A percentile compares a stretch with the other conserved stretches of the same genome.
Conservation (phyloP, 208 protist species). For the Leishmania tarentolae region DNA sequence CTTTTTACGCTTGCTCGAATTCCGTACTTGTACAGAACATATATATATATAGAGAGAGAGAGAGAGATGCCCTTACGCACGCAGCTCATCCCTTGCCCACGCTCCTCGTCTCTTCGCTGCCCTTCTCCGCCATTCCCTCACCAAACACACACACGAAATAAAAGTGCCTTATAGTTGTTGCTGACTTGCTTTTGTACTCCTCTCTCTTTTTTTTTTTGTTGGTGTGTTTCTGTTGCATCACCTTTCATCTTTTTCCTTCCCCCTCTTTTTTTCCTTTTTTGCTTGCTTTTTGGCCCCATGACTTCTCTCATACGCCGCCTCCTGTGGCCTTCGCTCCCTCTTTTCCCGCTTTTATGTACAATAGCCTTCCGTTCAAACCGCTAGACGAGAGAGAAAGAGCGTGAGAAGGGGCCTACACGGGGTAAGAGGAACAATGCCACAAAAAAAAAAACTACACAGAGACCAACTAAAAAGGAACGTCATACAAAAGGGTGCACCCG, state of each 20-base stretch:
- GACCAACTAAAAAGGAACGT: background rate
- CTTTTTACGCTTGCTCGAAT: background rate
- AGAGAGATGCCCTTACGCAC: background rate
- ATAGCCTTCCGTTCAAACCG: background rate
- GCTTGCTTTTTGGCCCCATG: background rate
- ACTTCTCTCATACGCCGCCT: background rate
- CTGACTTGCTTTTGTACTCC: no score
- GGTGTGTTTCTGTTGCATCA: slow-evolving; percentile 7
- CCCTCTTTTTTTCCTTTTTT: slow-evolving; percentile 6
- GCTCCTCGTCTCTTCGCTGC: background rate
- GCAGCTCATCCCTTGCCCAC: background rate
- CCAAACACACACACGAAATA: background rate
- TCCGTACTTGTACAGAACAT: background rate
- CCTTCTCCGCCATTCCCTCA: no score
- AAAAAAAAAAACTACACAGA: background rate
- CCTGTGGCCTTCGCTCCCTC: background rate
- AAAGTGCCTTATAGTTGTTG: background rate
- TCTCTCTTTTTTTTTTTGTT: background rate
- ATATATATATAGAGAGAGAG: background rate
- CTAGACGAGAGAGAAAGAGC: background rate
- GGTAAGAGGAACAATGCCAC: background rate
- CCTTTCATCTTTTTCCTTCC: background rate
- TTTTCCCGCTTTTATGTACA: background rate
- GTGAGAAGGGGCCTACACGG: background rate
- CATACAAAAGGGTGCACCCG: background rate